Evolutionary conservation across 495 filamentous ascomycete species (phyloP).

Genomic region (Barbatosphaeria neglecta): DNA sequence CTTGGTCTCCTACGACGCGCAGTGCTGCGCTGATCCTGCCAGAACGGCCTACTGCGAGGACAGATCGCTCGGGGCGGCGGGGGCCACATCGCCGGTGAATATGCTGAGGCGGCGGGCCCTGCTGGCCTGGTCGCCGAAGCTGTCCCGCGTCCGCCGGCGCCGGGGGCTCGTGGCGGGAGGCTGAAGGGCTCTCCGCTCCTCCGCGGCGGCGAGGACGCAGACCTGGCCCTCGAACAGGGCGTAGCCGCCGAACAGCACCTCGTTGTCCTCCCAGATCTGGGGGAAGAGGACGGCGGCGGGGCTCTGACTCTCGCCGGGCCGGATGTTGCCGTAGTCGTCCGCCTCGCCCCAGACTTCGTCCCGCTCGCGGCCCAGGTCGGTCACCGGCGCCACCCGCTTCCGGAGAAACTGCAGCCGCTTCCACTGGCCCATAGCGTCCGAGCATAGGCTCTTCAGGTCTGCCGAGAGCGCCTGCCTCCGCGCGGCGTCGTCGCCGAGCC

Average conservation of each 20-base stretch:
- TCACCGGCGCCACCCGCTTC: not conserved
- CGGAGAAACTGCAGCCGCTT: not conserved
- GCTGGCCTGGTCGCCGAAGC: too few relatives aligned
- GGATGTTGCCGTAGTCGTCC: not conserved
- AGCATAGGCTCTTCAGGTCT: not conserved
- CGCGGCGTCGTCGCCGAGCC: not conserved
- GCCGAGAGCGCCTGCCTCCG: not conserved
- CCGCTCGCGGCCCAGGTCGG: not conserved
- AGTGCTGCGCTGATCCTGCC: too few relatives aligned
- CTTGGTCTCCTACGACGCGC: too few relatives aligned
- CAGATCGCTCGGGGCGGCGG: too few relatives aligned
- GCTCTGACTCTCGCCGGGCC: not conserved
- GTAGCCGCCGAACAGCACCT: constrained; percentile 29
- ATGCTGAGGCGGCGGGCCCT: too few relatives aligned
- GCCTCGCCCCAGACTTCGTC: not conserved
- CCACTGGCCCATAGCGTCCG: constrained; percentile 1
- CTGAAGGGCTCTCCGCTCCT: constrained; percentile 39
- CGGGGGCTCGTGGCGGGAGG: too few relatives aligned
- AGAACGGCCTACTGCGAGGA: too few relatives aligned
- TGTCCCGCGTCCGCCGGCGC: too few relatives aligned
- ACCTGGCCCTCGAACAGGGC: constrained; percentile 28
- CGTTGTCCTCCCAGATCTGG: constrained; percentile 10
- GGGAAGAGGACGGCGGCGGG: constrained; percentile 14
- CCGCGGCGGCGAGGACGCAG: constrained; percentile 43
- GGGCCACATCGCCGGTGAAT: too few relatives aligned